phyloP scores from a whole-genome alignment of 116 monocot species.

The Zostera marina region DNA sequence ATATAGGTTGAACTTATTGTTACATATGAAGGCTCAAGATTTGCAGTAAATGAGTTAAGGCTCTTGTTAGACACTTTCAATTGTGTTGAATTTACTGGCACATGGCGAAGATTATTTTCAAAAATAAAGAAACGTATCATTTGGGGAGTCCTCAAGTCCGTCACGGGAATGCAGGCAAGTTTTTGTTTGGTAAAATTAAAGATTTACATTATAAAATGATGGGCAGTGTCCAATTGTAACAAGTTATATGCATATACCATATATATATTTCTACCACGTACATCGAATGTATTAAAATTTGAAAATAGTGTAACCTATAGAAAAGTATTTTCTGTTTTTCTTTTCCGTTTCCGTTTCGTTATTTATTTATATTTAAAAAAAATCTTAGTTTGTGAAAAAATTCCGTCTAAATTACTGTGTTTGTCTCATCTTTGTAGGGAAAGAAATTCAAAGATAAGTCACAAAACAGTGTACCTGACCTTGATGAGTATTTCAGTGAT shows the following conservation, averaged over 20 bases:
- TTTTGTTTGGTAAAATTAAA: too few species aligned
- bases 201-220: too few species aligned
- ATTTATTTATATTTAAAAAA: too few species aligned
- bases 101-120: constrained; percentile 94
- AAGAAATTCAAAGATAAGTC: constrained; percentile 3
- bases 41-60: constrained; percentile 89
- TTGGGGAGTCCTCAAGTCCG: constrained; percentile 98
- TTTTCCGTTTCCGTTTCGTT: too few species aligned
- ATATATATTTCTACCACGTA: too few species aligned
- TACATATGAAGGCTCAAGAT: constrained; percentile 95
- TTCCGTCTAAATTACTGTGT: too few species aligned
- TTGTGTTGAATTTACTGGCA: constrained; percentile 77
- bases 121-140: constrained; percentile 97
- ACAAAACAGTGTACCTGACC: background rate
- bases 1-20: constrained; percentile 80
- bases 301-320: too few species aligned
- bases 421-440: background rate
- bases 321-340: too few species aligned
- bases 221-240: too few species aligned
- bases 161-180: constrained; percentile 99
- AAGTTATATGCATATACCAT: constrained; percentile 3
- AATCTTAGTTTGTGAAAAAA: too few species aligned
- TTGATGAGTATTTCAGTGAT: constrained; percentile 15
- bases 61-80: constrained; percentile 97
- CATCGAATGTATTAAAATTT: too few species aligned